Conservation (phyloP, 148 eudicot genomes). For the Amaranthus palmeri region DNA sequence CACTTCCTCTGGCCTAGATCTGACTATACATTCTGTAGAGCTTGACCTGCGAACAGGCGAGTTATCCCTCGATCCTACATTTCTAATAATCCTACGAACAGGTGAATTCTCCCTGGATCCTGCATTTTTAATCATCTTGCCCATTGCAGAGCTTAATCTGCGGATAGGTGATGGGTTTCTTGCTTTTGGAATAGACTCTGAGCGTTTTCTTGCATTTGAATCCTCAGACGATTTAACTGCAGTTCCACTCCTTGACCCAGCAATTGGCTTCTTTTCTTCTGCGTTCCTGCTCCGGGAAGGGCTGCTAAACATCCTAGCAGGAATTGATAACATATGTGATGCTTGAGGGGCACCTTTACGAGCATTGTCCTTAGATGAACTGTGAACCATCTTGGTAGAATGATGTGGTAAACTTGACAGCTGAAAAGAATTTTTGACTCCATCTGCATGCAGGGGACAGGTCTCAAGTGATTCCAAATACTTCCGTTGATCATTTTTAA, state of each 20-base stretch:
- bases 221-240: constrained; percentile 25
- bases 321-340: constrained; percentile 20
- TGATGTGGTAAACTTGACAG: constrained; percentile 12
- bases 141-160: constrained; percentile 47
- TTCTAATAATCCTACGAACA: constrained; percentile 38
- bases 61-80: constrained; percentile 41
- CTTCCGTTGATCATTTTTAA: constrained; percentile 17
- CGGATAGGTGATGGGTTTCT: constrained; percentile 67
- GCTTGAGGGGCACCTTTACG: constrained; percentile 25
- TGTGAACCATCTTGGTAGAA: constrained; percentile 20
- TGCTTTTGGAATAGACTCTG: constrained; percentile 27
- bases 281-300: constrained; percentile 33
- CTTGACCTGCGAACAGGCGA: constrained; percentile 33
- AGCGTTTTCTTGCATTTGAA: constrained; percentile 28
- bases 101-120: constrained; percentile 44
- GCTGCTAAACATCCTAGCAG: constrained; percentile 30
- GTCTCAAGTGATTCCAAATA: constrained; percentile 20
- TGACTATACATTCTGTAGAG: constrained; percentile 30
- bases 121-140: constrained; percentile 42
- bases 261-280: constrained; percentile 33
- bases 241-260: constrained; percentile 26
- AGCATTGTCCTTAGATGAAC: constrained; percentile 30
- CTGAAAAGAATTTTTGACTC: constrained; percentile 19
- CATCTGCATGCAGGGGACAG: constrained; percentile 21
- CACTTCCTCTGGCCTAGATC: constrained; percentile 30